Percentiles rank a stretch among this genome's conserved stretches.
phyloP scores from a whole-genome alignment of 2,329 filamentous ascomycete genomes.

The Cercospora sp. region DNA sequence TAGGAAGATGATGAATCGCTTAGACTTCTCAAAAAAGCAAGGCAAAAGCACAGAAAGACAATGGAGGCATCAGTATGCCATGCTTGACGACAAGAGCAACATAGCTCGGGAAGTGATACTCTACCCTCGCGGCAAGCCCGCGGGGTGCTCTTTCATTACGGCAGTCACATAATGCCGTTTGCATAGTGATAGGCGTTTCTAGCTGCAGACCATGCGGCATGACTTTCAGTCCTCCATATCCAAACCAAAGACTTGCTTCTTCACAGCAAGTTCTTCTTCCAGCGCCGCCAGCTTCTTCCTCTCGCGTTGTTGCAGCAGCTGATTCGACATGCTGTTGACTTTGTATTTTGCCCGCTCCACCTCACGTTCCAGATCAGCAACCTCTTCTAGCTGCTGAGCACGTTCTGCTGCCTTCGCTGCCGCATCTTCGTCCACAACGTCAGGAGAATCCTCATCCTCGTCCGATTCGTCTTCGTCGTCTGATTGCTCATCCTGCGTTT shows the following conservation, averaged over 20 bases:
- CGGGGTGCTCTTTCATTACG: not conserved
- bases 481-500: constrained; percentile 34
- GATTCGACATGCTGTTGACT: constrained; percentile 46
- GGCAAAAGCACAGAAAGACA: constrained; percentile 15
- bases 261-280: constrained; percentile 56
- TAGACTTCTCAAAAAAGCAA: not conserved
- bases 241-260: constrained; percentile 48
- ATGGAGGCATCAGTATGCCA: constrained; percentile 8
- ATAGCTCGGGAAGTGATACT: not conserved
- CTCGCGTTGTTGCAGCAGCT: constrained; percentile 53
- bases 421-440: constrained; percentile 55
- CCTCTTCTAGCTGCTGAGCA: constrained; percentile 54
- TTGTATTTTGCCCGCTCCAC: constrained; percentile 45
- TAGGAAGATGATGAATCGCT: not conserved
- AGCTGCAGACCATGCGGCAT: not conserved
- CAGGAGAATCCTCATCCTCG: constrained; percentile 45
- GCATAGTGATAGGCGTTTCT: not conserved
- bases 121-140: not conserved
- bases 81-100: not conserved
- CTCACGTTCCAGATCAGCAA: constrained; percentile 56
- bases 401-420: constrained; percentile 50
- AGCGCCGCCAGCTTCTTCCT: constrained; percentile 53
- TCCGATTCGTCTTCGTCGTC: constrained; percentile 47
- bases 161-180: not conserved
- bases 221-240: constrained; percentile 34